Evolutionary conservation across 2,329 filamentous ascomycete genomes (phyloP), one percentile per base, ranked within the genome.

Genomic region (Alternaria triticina): DNA sequence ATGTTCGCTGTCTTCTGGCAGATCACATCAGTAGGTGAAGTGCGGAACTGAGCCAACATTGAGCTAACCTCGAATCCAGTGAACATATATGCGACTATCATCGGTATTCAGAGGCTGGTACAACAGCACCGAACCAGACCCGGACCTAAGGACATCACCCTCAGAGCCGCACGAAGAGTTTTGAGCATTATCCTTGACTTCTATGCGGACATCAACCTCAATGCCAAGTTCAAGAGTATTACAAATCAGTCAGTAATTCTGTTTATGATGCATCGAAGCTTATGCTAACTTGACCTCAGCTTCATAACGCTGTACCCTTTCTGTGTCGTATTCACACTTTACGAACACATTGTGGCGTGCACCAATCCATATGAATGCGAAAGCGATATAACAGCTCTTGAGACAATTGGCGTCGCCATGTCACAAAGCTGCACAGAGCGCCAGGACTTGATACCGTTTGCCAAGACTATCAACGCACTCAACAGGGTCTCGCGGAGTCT

Each of bases 241-340:
- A 70, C 66, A 13, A 43, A 70, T 46, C 70, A 74, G 72, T n/a
- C n/a, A n/a, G n/a, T n/a, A n/a, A n/a, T n/a, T n/a, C n/a, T n/a
- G n/a, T n/a, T n/a, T n/a, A n/a, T n/a, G n/a, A n/a, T n/a, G n/a
- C n/a, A n/a, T n/a, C n/a, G n/a, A n/a, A n/a, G n/a, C n/a, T n/a
- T 22, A 10, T 15, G 36, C 33, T 61, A 9, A 62, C 33, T n/a
- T 40, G 33, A 3, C 6, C 6, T n/a, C 43, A 74, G 74, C 40
- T 76, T 76, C 59, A 70, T 76, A 44, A 70, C 60, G 40, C 71
- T 77, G 44, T 77, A 74, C 33, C 73, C 74, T 1, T 77, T 77
- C 57, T 74, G 71, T 28, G 73, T 74, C 5, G 65, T 75, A 9
- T 76, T 77, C 61, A 66, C 72, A 1, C 69, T 77, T 3, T 77